Base-by-base conservation (phyloP, 495 filamentous ascomycete genomes). In the Penicillium goetzii region DNA sequence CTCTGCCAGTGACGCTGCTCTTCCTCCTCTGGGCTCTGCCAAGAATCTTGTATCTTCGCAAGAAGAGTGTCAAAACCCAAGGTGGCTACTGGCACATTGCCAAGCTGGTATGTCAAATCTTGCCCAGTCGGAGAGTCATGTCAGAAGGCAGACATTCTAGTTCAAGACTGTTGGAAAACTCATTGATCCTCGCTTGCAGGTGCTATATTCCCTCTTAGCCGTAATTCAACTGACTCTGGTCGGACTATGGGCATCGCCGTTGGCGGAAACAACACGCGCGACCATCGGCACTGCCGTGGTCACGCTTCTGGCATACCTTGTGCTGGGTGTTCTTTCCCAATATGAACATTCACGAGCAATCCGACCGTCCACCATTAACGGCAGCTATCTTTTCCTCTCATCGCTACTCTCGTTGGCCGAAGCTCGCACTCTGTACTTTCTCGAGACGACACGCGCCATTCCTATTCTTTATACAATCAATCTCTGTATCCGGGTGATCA, bases 1-100 rank as follows among this genome's bases (percentile, higher is more conserved):
- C 80, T 12, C 72, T 85, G 11, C 65, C 79, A 4, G 80, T 80
- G 1, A 65, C 71, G 10, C 10, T 79, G 14, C 65, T 83, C 26
- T 68, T 86, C 15, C 57, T 82, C 28, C 30, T 62, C 33, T 43
- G 72, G 4, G 64, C 70, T 9, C 72, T 79, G 15, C 70, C 73
- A 14, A 76, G 79, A 19, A 57, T 77, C 3, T 43, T 69, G 10
- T 76, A 68, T 47, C 72, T 82, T 7, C 55, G 63, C 38, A 71
- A 64, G 52, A 73, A 71, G 57, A 43, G 64, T 4, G 62, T 59
- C 54, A 80, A 83, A 63, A 75, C 80, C 26, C 62, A 64, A 21
- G 56, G 61, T 14, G 65, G 66, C 28, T 50, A 68, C 11, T 59
- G 75, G 33, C 59, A 66, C 32, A 58, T 51, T 17, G 57, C 64